These are phyloP conservation scores for Trypanosoma rangeli DNA, from an alignment of 208 protist genomes.

Conservation along the genomic window DNA sequence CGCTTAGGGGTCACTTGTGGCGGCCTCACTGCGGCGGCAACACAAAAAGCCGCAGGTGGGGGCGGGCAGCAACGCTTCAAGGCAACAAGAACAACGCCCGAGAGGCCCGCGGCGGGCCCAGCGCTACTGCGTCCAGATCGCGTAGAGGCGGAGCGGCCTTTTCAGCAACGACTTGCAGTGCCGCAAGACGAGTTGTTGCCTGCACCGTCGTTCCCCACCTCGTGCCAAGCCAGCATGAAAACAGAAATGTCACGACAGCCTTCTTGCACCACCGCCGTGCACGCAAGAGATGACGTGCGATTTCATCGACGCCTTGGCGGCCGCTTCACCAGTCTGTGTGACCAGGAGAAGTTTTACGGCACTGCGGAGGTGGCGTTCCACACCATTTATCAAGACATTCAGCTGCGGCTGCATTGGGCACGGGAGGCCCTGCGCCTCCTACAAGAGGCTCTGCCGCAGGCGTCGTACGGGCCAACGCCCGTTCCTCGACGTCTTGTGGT, in stretches of 20 bases:
- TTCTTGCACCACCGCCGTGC: not conserved
- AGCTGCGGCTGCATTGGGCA: conserved; percentile 25
- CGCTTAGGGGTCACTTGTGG: not conserved
- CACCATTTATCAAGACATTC: conserved; percentile 36
- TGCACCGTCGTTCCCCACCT: not conserved
- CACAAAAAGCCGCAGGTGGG: not conserved
- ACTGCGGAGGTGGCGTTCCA: conserved; percentile 27
- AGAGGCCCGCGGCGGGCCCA: not conserved
- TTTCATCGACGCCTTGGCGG: conserved; percentile 38
- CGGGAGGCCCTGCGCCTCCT: conserved; percentile 17
- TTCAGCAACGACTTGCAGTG: not conserved
- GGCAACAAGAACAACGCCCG: not conserved
- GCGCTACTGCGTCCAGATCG: not conserved
- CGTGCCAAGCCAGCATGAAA: not conserved
- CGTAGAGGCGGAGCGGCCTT: not conserved
- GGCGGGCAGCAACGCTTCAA: not conserved
- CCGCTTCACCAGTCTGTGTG: conserved; percentile 39
- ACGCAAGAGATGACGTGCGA: conserved; percentile 22
- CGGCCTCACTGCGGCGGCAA: not conserved
- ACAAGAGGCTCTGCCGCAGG: conserved; percentile 1
- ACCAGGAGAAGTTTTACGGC: conserved; percentile 46
- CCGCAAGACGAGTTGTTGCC: not conserved
- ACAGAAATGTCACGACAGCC: not conserved
- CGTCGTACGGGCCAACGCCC: not conserved
- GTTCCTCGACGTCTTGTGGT: conserved; percentile 40